Evolutionary conservation across 2,329 filamentous ascomycete species (phyloP), one percentile per base, ranked within the genome.

Genomic region (Ophioceras dolichostomum): DNA sequence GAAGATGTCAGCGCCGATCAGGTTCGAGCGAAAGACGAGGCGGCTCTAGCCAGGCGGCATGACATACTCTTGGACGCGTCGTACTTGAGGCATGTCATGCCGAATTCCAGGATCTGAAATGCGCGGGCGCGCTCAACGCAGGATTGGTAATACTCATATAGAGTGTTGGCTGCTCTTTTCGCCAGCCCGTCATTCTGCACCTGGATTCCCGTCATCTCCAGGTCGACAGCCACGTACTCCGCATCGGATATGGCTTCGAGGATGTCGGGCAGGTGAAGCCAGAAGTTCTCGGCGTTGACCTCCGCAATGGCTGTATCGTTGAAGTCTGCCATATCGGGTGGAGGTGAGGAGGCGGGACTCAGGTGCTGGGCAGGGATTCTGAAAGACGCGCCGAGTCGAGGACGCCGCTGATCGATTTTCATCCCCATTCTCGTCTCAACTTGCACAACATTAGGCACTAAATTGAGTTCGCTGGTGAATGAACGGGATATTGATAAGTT

Each of bases 161-260:
- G 22, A 6, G 42, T 35, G n/a, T 10, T 12, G n/a, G n/a, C n/a
- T n/a, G n/a, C n/a, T n/a, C n/a, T n/a, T 19, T 21, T 38, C 17
- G 4, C 30, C 29, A 17, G 10, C 5, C 7, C 32, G 36, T 5
- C 19, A 39, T 38, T 28, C 8, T 39, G 39, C n/a, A 21, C 17
- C 1, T 17, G 22, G 24, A 60, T 53, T 5, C 59, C 59, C 2
- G 50, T 53, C 57, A 62, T 61, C 45, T 62, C 59, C 27, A 61
- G 34, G 34, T 62, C 58, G 4, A 64, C 45, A 6, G 55, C 45
- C 0, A 59, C 48, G 38, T 52, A 59, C 1, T 50, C 42, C 1
- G 56, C 51, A 9, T 44, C 39, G 6, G 50, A 41, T 6, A 60
- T 54, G 2, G 47, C 43, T 0, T 49, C 22, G 1, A 62, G 38